A percentile compares a stretch with the other conserved stretches of the same genome.
Evolutionary conservation across 139 green algal genomes (phyloP).

Genomic region (Closterium sp.): DNA sequence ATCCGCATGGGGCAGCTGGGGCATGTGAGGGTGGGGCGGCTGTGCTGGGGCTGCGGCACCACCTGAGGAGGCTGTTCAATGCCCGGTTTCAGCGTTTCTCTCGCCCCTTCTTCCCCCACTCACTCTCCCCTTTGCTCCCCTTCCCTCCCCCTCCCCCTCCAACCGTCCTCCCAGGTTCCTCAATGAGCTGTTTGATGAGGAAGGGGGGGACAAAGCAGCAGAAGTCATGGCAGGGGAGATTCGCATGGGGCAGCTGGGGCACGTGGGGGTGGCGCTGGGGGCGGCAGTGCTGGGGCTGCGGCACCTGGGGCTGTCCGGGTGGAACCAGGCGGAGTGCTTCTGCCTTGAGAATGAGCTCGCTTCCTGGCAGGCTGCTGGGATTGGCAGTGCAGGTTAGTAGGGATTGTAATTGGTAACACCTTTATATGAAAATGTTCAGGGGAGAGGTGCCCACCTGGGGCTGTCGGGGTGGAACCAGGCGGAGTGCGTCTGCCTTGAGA

Average conservation of each 20-base stretch:
- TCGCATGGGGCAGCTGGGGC: neutral
- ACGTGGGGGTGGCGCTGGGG: slow-evolving; percentile 61
- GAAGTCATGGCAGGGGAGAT: too few species aligned
- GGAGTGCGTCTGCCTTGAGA: slow-evolving; percentile 84
- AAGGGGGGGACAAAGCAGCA: slow-evolving; percentile 46
- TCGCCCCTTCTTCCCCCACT: too few species aligned
- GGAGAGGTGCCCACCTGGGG: slow-evolving; percentile 42
- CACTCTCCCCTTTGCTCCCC: neutral
- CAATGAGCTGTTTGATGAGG: slow-evolving; percentile 49
- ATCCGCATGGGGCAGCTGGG: too few species aligned
- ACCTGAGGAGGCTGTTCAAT: too few species aligned
- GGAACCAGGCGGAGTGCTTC: too few species aligned
- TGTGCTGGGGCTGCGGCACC: too few species aligned
- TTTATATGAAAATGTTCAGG: too few species aligned
- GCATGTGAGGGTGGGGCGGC: slow-evolving; percentile 59
- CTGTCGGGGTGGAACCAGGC: slow-evolving; percentile 64
- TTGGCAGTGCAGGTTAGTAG: too few species aligned
- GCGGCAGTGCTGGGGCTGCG: slow-evolving; percentile 73
- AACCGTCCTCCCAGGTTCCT: slow-evolving; percentile 6
- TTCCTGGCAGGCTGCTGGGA: too few species aligned
- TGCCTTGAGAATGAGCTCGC: too few species aligned
- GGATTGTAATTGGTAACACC: too few species aligned
- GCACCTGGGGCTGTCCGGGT: slow-evolving; percentile 71
- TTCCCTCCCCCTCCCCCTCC: neutral
- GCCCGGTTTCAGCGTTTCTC: too few species aligned